Conservation (phyloP, 2,329 filamentous ascomycete genomes). For the Colletotrichum sp. region DNA sequence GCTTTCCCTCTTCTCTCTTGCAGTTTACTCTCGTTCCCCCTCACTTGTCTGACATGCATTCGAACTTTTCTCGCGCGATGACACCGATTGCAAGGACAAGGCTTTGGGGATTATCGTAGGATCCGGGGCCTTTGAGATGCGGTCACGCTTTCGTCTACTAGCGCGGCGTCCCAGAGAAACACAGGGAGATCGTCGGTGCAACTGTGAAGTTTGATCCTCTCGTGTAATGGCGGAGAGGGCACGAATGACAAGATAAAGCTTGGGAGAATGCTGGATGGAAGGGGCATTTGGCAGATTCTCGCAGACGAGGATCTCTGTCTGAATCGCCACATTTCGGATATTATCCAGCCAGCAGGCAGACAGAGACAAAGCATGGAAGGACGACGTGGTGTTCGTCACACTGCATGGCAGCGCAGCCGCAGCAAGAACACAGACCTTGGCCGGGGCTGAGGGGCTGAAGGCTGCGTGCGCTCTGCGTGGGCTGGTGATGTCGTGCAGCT, state of each 20-base stretch:
- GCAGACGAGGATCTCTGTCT: neutral
- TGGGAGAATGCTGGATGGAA: neutral
- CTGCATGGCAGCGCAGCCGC: neutral
- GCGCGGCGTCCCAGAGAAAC: neutral
- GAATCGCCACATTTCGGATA: neutral
- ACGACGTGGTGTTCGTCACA: neutral
- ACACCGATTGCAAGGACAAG: slow-evolving; percentile 9
- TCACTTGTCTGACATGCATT: slow-evolving; percentile 9
- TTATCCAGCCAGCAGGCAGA: neutral
- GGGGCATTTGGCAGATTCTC: neutral
- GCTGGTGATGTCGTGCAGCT: slow-evolving; percentile 12
- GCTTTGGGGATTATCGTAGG: neutral
- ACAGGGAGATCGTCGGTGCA: neutral
- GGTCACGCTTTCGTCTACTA: neutral
- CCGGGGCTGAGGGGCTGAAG: neutral
- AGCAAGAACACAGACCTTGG: neutral
- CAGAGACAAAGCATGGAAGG: neutral
- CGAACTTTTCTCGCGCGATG: neutral
- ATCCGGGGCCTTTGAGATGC: neutral
- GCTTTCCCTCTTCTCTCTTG: neutral
- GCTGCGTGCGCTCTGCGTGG: neutral
- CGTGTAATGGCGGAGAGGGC: neutral
- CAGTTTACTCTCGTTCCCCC: neutral
- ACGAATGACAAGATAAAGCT: neutral
- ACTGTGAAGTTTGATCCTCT: neutral